Evolutionary conservation across 371 early-diverging fungal genomes (phyloP), one percentile per base, ranked within the genome.

Genomic region (Antonospora locustae): DNA sequence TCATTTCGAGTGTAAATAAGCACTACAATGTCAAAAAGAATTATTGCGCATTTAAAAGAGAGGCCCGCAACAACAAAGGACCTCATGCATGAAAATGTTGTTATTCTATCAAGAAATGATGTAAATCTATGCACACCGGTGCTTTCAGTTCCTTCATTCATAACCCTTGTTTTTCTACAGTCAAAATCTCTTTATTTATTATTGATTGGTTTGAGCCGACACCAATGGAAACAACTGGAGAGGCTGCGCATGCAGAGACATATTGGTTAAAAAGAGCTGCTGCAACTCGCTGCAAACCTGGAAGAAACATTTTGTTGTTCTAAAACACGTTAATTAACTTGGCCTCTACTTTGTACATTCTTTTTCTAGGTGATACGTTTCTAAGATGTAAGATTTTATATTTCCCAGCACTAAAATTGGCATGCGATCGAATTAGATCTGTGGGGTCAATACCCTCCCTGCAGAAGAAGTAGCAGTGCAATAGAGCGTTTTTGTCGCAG

Each of bases 381-480:
- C 74, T 47, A 20, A 71, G 64, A 2, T 53, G 25, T 41, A 54
- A 58, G 2, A 59, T 25, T 14, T 61, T 29, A 0, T 14, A 38
- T 16, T 51, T 43, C 32, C 29, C 20, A 28, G 64, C 24, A 6
- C 22, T 20, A 14, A 53, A 9, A 22, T 65, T 65, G 6, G 57
- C 53, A 36, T 25, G 46, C 23, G 25, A 29, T 1, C 12, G 16
- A 3, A 69, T 53, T 4, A 28, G 45, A 9, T 65, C 57, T 6
- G 12, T 30, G 2, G 48, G 25, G n/a, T 49, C 32, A 3, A 25
- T 29, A 32, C 61, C 32, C 9, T 54, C 45, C 40, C 38, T 56
- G 41, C 65, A 27, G 50, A 74, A 74, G 56, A 71, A 74, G 39
- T 68, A 74, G 14, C 63, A 61, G 53, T 71, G 71, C 2, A 74